Base-by-base conservation (phyloP, 805 yeast genomes). In the Zygosaccharomyces kombuchaensis region DNA sequence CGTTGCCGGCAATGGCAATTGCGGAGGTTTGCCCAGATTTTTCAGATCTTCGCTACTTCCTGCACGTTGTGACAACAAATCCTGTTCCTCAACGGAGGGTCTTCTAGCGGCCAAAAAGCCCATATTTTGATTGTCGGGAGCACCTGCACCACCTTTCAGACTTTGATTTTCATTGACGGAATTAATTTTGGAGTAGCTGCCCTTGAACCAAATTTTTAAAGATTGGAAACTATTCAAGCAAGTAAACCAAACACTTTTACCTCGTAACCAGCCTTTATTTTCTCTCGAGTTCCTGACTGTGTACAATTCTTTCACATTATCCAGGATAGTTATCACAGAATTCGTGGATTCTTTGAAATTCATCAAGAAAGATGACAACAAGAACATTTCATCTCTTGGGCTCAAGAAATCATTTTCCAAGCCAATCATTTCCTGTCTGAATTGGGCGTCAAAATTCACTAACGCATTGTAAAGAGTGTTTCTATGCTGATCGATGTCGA, bases 311-410 rank as follows among this genome's bases (percentile, higher is more conserved):
- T 67, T 55, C 0, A 66, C 47, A 27, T 63, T 65, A 9, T 59
- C 62, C 48, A 72, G 55, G 23, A 74, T 48, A 8, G 54, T 51
- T 6, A 67, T 55, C 3, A 68, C 56, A 1, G 63, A 48, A 34
- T 64, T 59, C 0, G 73, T 60, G 19, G 65, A 58, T 48, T 73
- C 73, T 50, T 74, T 69, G 36, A 73, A 62, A 52, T 76, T 76
- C 61, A 76, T 66, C 19, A 76, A 45, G 54, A 76, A 76, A 0
- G 79, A 74, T 1, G 80, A 74, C 3, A 76, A 45, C 12, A 76
- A 52, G 49, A 76, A 76, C 63, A 73, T 68, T 51, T 76, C 77
- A 47, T 75, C 80, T 42, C 73, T 67, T 9, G 80, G 78, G 30
- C 70, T 58, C 6, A 74, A 52, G 22, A 65, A 55, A 34, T 65